phyloP scores from a whole-genome alignment of 106 monocot species.

The Dactylorhiza incarnata region DNA sequence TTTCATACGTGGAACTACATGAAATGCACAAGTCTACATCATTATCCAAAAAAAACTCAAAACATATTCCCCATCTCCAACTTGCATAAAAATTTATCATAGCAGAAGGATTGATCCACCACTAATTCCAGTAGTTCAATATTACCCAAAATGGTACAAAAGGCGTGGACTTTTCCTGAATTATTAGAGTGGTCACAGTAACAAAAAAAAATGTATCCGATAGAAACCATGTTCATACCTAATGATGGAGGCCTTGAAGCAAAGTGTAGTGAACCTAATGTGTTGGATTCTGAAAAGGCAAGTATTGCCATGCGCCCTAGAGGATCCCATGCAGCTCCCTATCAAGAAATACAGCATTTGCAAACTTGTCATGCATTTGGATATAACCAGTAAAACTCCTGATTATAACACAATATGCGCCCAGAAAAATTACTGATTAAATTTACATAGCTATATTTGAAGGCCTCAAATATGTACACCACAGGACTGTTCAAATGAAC shows the following conservation, averaged over 20 bases:
- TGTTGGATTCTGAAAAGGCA: conserved; percentile 74
- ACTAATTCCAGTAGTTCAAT: background rate
- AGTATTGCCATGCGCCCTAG: conserved; percentile 73
- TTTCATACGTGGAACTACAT: too few relatives aligned
- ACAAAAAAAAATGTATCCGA: background rate
- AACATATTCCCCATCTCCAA: background rate
- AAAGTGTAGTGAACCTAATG: conserved; percentile 85
- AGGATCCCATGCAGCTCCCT: conserved; percentile 98
- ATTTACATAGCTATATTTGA: background rate
- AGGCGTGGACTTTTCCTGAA: too few relatives aligned
- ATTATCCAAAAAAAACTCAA: background rate
- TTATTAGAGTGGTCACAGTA: background rate
- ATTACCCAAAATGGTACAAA: background rate
- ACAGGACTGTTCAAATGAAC: background rate
- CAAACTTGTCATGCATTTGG: background rate
- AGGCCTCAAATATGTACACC: background rate
- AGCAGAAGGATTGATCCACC: background rate
- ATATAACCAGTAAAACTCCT: background rate
- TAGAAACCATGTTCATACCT: conserved; percentile 33
- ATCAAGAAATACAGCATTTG: conserved; percentile 12
- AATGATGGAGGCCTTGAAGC: conserved; percentile 78
- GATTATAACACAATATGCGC: background rate
- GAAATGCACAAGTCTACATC: too few relatives aligned
- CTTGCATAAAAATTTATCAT: background rate
- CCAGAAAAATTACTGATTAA: background rate